Evolutionary conservation across 116 monocot species (phyloP).

Genomic region (Posidonia oceanica): DNA sequence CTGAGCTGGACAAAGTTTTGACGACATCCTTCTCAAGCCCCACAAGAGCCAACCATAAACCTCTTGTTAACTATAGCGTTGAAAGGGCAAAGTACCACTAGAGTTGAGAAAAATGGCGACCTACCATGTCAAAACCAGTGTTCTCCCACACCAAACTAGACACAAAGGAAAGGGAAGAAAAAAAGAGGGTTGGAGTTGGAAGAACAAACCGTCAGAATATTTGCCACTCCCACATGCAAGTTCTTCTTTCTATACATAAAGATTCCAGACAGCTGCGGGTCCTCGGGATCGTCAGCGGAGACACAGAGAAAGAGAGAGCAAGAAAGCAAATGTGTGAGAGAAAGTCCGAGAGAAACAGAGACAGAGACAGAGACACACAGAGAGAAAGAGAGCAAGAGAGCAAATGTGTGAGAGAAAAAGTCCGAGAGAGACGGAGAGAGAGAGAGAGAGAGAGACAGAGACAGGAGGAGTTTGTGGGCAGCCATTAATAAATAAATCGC

Average conservation of each 20-base stretch:
- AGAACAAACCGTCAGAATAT: neutral
- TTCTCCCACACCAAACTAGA: no score
- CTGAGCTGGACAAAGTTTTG: no score
- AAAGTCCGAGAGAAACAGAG: neutral
- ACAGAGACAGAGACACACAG: no score
- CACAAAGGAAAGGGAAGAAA: neutral
- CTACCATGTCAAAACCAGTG: no score
- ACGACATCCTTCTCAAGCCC: no score
- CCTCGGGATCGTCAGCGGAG: neutral
- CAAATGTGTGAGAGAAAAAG: neutral
- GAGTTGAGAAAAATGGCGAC: neutral
- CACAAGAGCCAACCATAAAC: no score
- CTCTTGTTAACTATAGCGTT: neutral
- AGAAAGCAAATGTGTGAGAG: neutral
- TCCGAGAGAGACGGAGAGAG: no score
- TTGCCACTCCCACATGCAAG: neutral
- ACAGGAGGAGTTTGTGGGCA: no score
- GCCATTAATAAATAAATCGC: no score
- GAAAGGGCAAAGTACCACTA: neutral
- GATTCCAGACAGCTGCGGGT: neutral
- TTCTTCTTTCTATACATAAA: neutral
- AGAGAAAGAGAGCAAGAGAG: neutral
- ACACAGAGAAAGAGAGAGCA: neutral
- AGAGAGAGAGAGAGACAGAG: no score
- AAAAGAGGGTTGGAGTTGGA: neutral